Conservation (phyloP, 805 yeast genomes). For the Wickerhamomyces subpelliculosus region DNA sequence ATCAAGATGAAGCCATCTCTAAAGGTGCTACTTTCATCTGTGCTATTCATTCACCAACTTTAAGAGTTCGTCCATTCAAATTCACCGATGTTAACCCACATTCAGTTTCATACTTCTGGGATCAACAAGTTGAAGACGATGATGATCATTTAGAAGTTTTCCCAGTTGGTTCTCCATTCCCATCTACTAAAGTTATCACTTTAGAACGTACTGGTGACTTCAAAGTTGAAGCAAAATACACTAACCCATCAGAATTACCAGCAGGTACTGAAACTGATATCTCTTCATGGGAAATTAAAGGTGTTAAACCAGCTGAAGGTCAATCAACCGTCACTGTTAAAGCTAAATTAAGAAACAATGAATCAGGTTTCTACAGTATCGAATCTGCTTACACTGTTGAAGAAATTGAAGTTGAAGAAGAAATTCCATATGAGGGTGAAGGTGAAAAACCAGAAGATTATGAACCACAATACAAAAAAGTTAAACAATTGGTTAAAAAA, state of each 20-base stretch:
- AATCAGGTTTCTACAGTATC: conserved; percentile 89
- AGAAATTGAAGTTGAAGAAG: conserved; percentile 85
- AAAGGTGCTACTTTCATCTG: conserved; percentile 99
- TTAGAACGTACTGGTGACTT: conserved; percentile 89
- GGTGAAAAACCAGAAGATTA: conserved; percentile 74
- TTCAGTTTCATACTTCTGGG: conserved; percentile 95
- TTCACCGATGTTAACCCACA: conserved; percentile 90
- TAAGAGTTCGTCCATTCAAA: conserved; percentile 97
- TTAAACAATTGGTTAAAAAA: conserved; percentile 91
- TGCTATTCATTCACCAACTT: conserved; percentile 98
- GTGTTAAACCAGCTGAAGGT: conserved; percentile 76
- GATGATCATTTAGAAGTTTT: conserved; percentile 91
- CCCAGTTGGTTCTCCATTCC: conserved; percentile 90
- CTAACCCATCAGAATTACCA: conserved; percentile 68
- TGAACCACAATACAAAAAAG: conserved; percentile 82
- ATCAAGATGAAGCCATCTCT: conserved; percentile 99
- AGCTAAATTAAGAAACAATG: conserved; percentile 93
- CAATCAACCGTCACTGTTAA: conserved; percentile 77
- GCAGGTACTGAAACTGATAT: conserved; percentile 54
- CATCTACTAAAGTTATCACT: conserved; percentile 93
- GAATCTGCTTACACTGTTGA: conserved; percentile 94
- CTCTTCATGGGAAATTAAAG: conserved; percentile 82
- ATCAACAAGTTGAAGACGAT: conserved; percentile 83
- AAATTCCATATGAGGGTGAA: conserved; percentile 60
- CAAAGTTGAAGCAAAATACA: conserved; percentile 78